These are phyloP conservation scores for Tylopilus sp. DNA, from an alignment of 1,284 basidiomycete species.

Conservation along the genomic window DNA sequence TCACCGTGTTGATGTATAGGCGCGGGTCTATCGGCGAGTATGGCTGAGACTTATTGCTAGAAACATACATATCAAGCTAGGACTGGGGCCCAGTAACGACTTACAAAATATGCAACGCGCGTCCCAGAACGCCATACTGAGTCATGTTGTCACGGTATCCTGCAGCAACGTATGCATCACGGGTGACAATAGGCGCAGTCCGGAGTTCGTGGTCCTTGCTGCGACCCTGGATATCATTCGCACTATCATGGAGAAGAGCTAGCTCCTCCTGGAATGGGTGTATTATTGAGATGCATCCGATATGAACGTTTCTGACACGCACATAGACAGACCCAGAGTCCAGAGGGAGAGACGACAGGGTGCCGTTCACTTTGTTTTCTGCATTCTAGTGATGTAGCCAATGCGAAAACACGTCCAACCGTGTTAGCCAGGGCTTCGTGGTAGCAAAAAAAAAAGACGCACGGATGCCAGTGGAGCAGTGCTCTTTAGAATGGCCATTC, in stretches of 20 bases:
- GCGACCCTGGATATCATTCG: slow-evolving; percentile 19
- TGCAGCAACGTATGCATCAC: slow-evolving; percentile 44
- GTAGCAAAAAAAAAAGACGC: background rate
- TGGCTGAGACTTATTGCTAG: slow-evolving; percentile 32
- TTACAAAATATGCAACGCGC: slow-evolving; percentile 44
- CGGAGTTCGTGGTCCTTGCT: slow-evolving; percentile 40
- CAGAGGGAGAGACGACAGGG: background rate
- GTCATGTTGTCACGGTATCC: slow-evolving; percentile 32
- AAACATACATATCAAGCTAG: background rate
- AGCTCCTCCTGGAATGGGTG: slow-evolving; percentile 39
- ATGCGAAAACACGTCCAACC: background rate
- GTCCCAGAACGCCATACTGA: slow-evolving; percentile 60
- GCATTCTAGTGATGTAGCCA: slow-evolving; percentile 6
- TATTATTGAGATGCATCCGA: background rate
- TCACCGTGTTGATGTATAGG: slow-evolving; percentile 60
- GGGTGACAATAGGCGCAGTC: slow-evolving; percentile 55
- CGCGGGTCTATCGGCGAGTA: slow-evolving; percentile 40
- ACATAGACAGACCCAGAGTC: slow-evolving; percentile 23
- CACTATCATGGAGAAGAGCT: slow-evolving; percentile 39
- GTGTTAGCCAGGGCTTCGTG: background rate
- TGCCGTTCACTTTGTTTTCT: slow-evolving; percentile 4
- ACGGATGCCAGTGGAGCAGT: too few species aligned
- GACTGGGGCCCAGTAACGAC: slow-evolving; percentile 7
- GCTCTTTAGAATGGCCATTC: slow-evolving; percentile 20
- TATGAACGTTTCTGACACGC: slow-evolving; percentile 5